Evolutionary conservation across 768 basidiomycete species (phyloP), one percentile per base, ranked within the genome.

Genomic region (Leccinum arenicola): DNA sequence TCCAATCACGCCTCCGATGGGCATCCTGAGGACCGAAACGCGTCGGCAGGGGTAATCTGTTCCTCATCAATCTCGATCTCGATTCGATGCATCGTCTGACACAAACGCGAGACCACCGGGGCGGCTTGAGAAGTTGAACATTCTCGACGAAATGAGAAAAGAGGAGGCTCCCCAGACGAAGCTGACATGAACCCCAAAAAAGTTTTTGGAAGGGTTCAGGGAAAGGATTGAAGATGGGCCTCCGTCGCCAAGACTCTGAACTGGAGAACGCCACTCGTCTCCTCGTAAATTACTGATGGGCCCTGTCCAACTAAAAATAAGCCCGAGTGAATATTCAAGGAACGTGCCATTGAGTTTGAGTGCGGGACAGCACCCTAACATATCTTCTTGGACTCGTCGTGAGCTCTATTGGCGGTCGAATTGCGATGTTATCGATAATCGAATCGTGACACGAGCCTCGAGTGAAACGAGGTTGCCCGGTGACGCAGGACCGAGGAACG

Each of bases 251-350:
- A 40, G 38, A 8, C 38, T 9, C 38, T 17, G 38, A 40, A 2
- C n/a, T n/a, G 38, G 43, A 43, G n/a, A 43, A 25, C 36, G 67
- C 64, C 57, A 64, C 38, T 29, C 21, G 55, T 45, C 19, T 43
- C 17, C 4, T 19, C n/a, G 40, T 40, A 40, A 40, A 40, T 40
- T 29, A 47, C 45, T 57, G 31, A 51, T 31, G 29, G 29, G 7
- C 9, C 5, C 12, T 35, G 23, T n/a, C 10, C 49, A 52, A 50
- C 21, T 49, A 60, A 55, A 53, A 64, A 50, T 40, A 53, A 60
- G 48, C 21, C 33, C 33, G 12, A 35, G 51, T 17, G 29, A 38
- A 45, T 21, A 21, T 36, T 23, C 11, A 33, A 33, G 33, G 51
- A 33, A 23, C 12, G 23, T 45, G 43, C 57, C 33, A 17, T n/a